Evolutionary conservation across 2,329 filamentous ascomycete genomes (phyloP).

Genomic region (Claviceps arundinis): DNA sequence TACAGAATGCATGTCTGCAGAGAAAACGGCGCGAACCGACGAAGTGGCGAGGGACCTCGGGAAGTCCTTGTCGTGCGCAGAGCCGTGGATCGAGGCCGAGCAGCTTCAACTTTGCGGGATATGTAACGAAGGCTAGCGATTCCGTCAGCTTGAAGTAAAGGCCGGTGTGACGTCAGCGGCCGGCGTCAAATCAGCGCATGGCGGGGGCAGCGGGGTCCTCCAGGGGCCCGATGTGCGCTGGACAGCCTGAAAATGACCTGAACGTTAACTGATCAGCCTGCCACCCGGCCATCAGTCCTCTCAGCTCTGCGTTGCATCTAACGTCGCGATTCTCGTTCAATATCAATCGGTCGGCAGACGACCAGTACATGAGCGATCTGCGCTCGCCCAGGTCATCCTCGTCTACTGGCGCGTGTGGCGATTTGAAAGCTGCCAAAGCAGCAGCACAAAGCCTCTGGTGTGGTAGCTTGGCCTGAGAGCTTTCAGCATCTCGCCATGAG

Average conservation of each 20-base stretch:
- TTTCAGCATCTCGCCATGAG: slow-evolving; percentile 17
- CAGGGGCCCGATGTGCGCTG: not conserved
- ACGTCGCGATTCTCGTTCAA: no score
- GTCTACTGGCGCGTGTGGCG: not conserved
- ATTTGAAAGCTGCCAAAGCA: not conserved
- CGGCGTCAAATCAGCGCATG: not conserved
- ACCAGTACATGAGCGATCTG: no score
- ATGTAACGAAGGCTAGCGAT: no score
- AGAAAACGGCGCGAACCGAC: not conserved
- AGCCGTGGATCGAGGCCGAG: not conserved
- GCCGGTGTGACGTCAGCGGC: not conserved
- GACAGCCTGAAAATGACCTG: not conserved
- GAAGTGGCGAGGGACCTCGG: not conserved
- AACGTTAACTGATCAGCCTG: not conserved
- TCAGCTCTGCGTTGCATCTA: no score
- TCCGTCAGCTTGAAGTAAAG: no score
- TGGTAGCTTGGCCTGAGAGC: not conserved
- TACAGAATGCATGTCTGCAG: not conserved
- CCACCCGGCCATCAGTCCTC: no score
- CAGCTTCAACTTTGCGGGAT: not conserved
- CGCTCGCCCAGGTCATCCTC: no score
- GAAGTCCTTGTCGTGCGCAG: not conserved
- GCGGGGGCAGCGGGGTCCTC: not conserved
- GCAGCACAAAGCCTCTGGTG: not conserved
- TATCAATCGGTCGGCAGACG: no score